A percentile compares a stretch with the other conserved stretches of the same genome.
Evolutionary conservation across 2,329 filamentous ascomycete species (phyloP).

Genomic region (Blastomyces silverae): DNA sequence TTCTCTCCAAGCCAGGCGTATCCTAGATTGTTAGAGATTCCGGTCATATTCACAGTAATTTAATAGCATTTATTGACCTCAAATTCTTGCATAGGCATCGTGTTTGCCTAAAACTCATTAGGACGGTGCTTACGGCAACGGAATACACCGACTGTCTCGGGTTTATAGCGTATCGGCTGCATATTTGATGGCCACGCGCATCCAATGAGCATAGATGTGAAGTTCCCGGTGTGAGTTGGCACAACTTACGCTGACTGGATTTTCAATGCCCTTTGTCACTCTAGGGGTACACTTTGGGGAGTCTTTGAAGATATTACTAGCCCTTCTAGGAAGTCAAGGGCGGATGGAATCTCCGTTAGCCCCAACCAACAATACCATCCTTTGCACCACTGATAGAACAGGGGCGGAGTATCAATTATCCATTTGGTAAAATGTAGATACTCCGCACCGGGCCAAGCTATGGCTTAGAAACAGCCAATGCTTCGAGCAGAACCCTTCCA

Average conservation of each 20-base stretch:
- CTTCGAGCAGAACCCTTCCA: constrained; percentile 4
- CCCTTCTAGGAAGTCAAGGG: background rate
- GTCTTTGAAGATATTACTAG: background rate
- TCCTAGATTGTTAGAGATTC: background rate
- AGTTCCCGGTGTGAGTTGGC: constrained; percentile 1
- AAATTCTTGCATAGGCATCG: background rate
- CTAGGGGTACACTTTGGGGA: background rate
- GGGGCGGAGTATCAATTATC: background rate
- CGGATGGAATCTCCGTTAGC: background rate
- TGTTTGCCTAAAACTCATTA: background rate
- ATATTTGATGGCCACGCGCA: background rate
- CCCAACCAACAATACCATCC: background rate
- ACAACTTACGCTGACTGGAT: background rate
- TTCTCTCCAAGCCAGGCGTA: background rate
- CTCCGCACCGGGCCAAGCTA: background rate
- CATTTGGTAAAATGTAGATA: background rate
- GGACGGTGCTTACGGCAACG: background rate
- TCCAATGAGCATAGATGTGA: background rate
- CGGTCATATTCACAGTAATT: background rate
- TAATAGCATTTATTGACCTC: background rate
- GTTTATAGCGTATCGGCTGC: background rate
- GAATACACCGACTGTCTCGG: constrained; percentile 1
- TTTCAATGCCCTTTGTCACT: background rate
- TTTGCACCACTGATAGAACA: background rate
- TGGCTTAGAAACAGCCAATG: background rate